A percentile compares a stretch with the other conserved stretches of the same genome.
Evolutionary conservation across 2,329 filamentous ascomycete species (phyloP).

Genomic region (Lachnellula cervina): DNA sequence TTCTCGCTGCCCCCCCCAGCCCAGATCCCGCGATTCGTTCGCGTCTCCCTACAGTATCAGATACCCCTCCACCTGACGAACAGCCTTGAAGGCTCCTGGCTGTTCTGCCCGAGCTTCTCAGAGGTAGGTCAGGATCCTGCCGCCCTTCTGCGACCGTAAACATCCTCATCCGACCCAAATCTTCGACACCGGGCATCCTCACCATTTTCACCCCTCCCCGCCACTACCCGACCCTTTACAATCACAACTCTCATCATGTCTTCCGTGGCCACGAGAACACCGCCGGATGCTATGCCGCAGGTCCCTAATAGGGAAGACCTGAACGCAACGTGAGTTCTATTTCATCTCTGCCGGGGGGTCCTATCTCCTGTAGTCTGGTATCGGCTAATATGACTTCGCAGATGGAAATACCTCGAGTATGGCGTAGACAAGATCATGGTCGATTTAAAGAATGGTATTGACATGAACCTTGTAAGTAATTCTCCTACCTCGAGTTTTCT

Average conservation of each 20-base stretch:
- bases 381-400: constrained; percentile 34
- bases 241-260: constrained; percentile 8
- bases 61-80: not conserved
- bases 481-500: not conserved
- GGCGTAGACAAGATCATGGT: constrained; percentile 93
- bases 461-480: constrained; percentile 72
- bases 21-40: constrained; percentile 4
- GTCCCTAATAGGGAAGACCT: constrained; percentile 59
- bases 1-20: not conserved
- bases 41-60: constrained; percentile 9
- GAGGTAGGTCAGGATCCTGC: not conserved
- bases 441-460: constrained; percentile 84
- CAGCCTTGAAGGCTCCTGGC: not conserved
- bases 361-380: not conserved
- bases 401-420: constrained; percentile 84
- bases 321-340: constrained; percentile 52
- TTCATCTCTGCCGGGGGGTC: not conserved
- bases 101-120: not conserved
- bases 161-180: not conserved
- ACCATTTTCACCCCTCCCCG: constrained; percentile 1
- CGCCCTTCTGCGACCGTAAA: not conserved
- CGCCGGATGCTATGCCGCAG: constrained; percentile 43
- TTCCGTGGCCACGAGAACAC: constrained; percentile 15
- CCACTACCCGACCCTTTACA: not conserved
- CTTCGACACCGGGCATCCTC: not conserved